phyloP scores from a whole-genome alignment of 1,284 basidiomycete species.

The Ganoderma resinaceum region DNA sequence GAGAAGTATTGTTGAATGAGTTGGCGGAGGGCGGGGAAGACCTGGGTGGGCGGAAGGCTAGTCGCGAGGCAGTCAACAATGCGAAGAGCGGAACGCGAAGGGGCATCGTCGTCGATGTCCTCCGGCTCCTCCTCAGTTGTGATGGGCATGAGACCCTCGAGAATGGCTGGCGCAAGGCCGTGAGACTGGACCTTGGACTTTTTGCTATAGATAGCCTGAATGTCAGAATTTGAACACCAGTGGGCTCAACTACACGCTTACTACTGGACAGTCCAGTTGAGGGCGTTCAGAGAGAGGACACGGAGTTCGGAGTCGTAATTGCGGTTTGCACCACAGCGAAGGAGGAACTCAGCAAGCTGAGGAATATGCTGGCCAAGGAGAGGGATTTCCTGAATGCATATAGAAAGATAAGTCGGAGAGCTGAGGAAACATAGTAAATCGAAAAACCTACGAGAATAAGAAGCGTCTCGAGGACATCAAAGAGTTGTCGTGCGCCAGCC shows the following conservation, averaged over 20 bases:
- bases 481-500: constrained; percentile 86
- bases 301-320: constrained; percentile 85
- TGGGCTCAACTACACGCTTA: constrained; percentile 42
- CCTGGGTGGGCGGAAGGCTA: constrained; percentile 93
- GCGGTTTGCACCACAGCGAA: constrained; percentile 85
- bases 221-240: neutral
- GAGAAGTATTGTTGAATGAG: constrained; percentile 87
- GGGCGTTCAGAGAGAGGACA: constrained; percentile 91
- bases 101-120: constrained; percentile 91
- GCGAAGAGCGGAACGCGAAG: constrained; percentile 93
- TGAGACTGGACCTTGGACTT: constrained; percentile 94
- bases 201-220: constrained; percentile 66
- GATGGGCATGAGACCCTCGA: constrained; percentile 94
- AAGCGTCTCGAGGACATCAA: constrained; percentile 96
- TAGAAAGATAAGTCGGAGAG: neutral
- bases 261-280: constrained; percentile 98
- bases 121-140: constrained; percentile 90
- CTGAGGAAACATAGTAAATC: neutral
- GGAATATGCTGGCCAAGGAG: constrained; percentile 90
- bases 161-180: constrained; percentile 86
- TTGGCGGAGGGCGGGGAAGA: constrained; percentile 91
- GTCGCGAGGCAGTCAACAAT: constrained; percentile 96
- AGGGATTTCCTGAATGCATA: constrained; percentile 78
- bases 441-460: constrained; percentile 77
- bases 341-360: constrained; percentile 90